These are phyloP conservation scores for Hippophae tibetana DNA, from an alignment of 306 rosid genomes.

Conservation along the genomic window DNA sequence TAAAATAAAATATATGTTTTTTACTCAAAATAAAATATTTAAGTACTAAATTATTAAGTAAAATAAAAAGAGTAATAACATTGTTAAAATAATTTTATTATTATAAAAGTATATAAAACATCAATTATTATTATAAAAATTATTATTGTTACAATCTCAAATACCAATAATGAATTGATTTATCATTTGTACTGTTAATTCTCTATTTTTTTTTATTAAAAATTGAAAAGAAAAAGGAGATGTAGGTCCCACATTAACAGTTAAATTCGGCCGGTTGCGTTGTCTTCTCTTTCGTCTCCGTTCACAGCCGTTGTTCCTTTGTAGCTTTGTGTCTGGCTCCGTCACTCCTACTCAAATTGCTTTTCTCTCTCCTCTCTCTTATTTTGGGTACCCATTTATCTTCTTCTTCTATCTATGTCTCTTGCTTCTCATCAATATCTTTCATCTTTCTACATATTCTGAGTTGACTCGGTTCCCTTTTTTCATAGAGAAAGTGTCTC, in stretches of 20 bases:
- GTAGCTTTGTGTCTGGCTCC: conserved; percentile 42
- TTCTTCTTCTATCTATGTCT: conserved; percentile 1
- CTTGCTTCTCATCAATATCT: conserved; percentile 12
- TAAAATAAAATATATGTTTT: no score
- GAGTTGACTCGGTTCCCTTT: conserved; percentile 20
- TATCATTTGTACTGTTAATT: background rate
- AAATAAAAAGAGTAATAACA: no score
- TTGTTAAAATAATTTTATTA: no score
- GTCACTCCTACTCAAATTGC: conserved; percentile 2
- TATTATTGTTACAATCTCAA: no score
- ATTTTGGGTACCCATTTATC: conserved; percentile 15
- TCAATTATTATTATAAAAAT: no score
- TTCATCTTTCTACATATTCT: conserved; percentile 17
- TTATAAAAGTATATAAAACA: no score
- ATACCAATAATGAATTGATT: no score
- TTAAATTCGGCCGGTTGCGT: conserved; percentile 75
- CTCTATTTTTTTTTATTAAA: background rate
- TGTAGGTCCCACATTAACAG: conserved; percentile 54
- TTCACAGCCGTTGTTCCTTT: conserved; percentile 53
- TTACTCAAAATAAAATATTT: no score
- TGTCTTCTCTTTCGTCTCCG: conserved; percentile 90
- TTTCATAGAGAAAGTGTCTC: conserved; percentile 25
- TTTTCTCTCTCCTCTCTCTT: conserved; percentile 20
- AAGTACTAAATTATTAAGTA: no score
- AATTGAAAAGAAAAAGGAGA: background rate